Base-by-base conservation (phyloP, 2,329 filamentous ascomycete species). In the Didymella exigua region DNA sequence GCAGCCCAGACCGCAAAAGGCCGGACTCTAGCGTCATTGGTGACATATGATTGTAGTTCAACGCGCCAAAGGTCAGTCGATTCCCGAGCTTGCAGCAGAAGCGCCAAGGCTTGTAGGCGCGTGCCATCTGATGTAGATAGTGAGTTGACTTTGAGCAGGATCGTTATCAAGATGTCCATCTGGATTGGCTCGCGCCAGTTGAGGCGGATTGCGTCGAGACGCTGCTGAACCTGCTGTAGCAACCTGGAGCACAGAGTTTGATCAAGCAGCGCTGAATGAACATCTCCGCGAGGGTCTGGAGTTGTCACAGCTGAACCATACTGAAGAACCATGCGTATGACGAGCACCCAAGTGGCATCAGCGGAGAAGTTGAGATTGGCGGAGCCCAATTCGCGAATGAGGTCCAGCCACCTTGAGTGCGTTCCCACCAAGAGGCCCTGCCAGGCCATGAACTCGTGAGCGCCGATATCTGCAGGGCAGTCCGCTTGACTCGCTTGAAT, bases 281-380 rank as follows among this genome's bases (percentile, higher is more conserved):
- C 65, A 3, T 74, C 66, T 1, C 87, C 77, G 0, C 83, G 65
- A 11, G 63, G 46, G 43, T 4, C 42, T 0, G 31, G 29, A 0
- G 44, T 36, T 2, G 37, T 74, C 14, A 45, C 43, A 64, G 18
- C 67, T 61, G 85, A 85, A 0, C 88, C 88, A 1, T 77, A 79
- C 58, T 89, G 82, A 0, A 82, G 57, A 0, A 79, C 74, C 1
- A 89, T 71, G 8, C 83, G 81, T 1, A 74, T 72, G 1, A 90
- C 65, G 0, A 88, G 60, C 0, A 74, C 54, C 26, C 77, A 76
- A 0, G 82, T 83, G 0, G 79, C 76, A 26, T 83, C 78, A 0
- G 78, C 79, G 26, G 82, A 84, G 56, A 89, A 84, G 57, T 89
- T 88, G 3, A 91, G 46, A 54, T 42, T 84, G 71, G 81, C 78